These are phyloP conservation scores for Suillus weaverae DNA, from an alignment of 768 basidiomycete species.

Conservation along the genomic window DNA sequence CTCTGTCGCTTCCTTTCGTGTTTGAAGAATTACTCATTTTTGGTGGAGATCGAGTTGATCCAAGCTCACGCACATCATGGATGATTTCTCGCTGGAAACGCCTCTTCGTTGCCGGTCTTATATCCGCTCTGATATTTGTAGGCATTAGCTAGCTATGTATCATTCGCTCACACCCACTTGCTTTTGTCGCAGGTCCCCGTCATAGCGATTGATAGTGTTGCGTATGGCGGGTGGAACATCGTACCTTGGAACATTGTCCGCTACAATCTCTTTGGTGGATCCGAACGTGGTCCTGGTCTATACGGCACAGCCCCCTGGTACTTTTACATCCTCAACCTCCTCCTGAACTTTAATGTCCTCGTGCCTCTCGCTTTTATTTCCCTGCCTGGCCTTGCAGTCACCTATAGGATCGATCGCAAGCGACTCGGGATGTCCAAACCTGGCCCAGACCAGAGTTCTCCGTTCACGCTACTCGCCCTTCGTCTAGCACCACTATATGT, in stretches of 20 bases:
- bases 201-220: conserved; percentile 77
- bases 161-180: neutral
- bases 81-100: conserved; percentile 58
- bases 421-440: conserved; percentile 61
- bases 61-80: conserved; percentile 52
- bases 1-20: conserved; percentile 85
- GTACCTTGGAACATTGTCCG: conserved; percentile 92
- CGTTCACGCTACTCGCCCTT: conserved; percentile 72
- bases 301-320: conserved; percentile 90
- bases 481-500: conserved; percentile 88
- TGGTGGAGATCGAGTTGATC: conserved; percentile 63
- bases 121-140: conserved; percentile 66
- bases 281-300: conserved; percentile 81
- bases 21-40: conserved; percentile 85
- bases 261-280: conserved; percentile 89
- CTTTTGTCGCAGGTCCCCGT: conserved; percentile 70
- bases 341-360: conserved; percentile 92
- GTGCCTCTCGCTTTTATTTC: conserved; percentile 79
- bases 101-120: conserved; percentile 51
- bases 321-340: conserved; percentile 86
- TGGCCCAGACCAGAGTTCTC: conserved; percentile 66
- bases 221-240: conserved; percentile 76
- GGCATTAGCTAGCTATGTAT: conserved; percentile 18
- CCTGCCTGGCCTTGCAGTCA: conserved; percentile 74
- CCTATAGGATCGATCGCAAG: conserved; percentile 71